These are phyloP conservation scores for Silene uniflora DNA, from an alignment of 148 eudicot genomes.

Conservation along the genomic window DNA sequence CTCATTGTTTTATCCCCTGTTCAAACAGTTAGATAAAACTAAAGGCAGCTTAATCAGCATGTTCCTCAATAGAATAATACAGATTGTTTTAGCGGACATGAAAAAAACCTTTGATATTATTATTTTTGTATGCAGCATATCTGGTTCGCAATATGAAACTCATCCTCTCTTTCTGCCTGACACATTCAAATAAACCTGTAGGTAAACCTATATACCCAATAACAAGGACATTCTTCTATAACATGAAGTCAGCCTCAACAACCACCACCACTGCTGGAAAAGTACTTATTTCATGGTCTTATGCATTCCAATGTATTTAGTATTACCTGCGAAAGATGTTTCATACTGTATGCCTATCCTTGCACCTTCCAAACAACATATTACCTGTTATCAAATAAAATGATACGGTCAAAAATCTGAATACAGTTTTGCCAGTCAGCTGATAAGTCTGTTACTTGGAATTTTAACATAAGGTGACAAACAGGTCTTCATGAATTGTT, in stretches of 20 bases:
- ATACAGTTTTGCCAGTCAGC: not conserved
- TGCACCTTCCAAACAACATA: slow-evolving; percentile 93
- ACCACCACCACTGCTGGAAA: not conserved
- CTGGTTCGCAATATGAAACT: not conserved
- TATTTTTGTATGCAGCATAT: not conserved
- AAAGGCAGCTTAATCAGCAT: not conserved
- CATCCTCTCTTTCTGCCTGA: not conserved
- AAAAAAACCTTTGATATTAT: not conserved
- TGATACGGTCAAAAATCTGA: not conserved
- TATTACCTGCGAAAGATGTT: slow-evolving; percentile 90
- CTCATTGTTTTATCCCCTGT: not conserved
- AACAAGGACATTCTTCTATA: not conserved
- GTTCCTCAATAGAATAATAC: not conserved
- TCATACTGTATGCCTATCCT: slow-evolving; percentile 96
- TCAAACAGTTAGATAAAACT: not conserved
- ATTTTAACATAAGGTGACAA: not conserved
- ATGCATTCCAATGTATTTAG: not conserved
- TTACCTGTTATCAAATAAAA: slow-evolving; percentile 42
- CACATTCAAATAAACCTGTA: not conserved
- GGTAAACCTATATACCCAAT: not conserved
- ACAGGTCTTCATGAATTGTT: not conserved
- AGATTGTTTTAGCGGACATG: not conserved
- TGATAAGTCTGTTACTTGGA: not conserved
- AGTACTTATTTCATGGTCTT: not conserved
- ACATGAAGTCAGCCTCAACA: not conserved